phyloP scores from a whole-genome alignment of 441 rosid genomes.

The Daphne laureola region DNA sequence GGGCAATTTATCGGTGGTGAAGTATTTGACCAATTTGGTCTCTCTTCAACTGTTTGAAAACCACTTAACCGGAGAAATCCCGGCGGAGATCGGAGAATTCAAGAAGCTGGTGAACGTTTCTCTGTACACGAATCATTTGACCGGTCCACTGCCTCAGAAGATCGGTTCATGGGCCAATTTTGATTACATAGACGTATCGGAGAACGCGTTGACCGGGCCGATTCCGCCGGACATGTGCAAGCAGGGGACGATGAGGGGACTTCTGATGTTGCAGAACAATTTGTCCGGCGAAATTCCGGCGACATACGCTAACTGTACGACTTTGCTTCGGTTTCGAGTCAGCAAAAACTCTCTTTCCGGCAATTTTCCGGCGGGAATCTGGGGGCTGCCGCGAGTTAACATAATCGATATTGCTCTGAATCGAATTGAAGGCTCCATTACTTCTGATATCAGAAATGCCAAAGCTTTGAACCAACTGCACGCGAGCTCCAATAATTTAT shows the following conservation, averaged over 20 bases:
- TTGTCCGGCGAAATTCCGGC: conserved; percentile 73
- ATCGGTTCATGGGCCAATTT: conserved; percentile 76
- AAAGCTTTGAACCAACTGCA: conserved; percentile 38
- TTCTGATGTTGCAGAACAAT: conserved; percentile 70
- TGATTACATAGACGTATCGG: conserved; percentile 73
- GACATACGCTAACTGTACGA: conserved; percentile 49
- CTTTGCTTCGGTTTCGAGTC: conserved; percentile 63
- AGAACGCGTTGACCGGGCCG: conserved; percentile 60
- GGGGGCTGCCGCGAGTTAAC: conserved; percentile 68
- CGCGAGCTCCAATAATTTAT: conserved; percentile 45
- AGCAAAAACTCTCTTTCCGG: conserved; percentile 63
- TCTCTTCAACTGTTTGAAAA: conserved; percentile 62
- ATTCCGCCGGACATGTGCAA: conserved; percentile 92
- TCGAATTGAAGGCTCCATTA: conserved; percentile 51
- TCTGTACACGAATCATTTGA: conserved; percentile 53
- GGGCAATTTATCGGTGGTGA: conserved; percentile 63
- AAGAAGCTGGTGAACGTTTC: conserved; percentile 59
- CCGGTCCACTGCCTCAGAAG: conserved; percentile 62
- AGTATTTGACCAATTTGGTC: conserved; percentile 46
- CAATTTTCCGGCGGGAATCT: conserved; percentile 56
- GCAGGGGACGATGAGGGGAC: conserved; percentile 51
- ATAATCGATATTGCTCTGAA: conserved; percentile 63
- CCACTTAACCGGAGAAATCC: conserved; percentile 60
- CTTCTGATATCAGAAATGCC: conserved; percentile 51
- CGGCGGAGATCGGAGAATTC: conserved; percentile 67